A percentile compares a stretch with the other conserved stretches of the same genome.
Evolutionary conservation across 1,284 basidiomycete genomes (phyloP).

Genomic region (Singerocomus rubriflavus): DNA sequence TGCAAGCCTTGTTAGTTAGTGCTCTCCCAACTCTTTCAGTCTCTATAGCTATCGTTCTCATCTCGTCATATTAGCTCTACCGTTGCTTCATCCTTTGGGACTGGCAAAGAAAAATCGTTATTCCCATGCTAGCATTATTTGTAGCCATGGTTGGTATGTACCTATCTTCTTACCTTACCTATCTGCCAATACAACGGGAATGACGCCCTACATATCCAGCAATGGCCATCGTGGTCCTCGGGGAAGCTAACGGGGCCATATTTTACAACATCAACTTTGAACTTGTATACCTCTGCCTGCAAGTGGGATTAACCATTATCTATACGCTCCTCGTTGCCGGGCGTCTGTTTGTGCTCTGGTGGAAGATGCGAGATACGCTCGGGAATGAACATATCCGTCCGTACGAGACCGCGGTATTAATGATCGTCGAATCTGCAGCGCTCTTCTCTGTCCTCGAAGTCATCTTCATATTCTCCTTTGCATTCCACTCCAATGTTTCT

Average conservation of each 20-base stretch:
- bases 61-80: conserved; percentile 18
- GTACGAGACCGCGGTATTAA: conserved; percentile 19
- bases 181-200: background rate
- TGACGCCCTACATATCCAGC: conserved; percentile 9
- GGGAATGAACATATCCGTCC: conserved; percentile 18
- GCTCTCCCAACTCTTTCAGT: background rate
- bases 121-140: conserved; percentile 25
- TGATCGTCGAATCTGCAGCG: conserved; percentile 30
- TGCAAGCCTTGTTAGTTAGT: conserved; percentile 26
- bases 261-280: conserved; percentile 28
- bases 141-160: conserved; percentile 25
- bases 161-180: too few species aligned
- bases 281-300: conserved; percentile 29
- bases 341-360: conserved; percentile 22
- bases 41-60: background rate
- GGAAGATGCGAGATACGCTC: conserved; percentile 16
- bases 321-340: conserved; percentile 31
- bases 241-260: conserved; percentile 14
- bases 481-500: conserved; percentile 18
- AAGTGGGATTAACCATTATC: conserved; percentile 28
- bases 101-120: conserved; percentile 16
- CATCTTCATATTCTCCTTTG: conserved; percentile 22
- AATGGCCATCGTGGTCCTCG: conserved; percentile 28
- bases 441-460: conserved; percentile 18
- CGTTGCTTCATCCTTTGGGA: conserved; percentile 31